Conservation (phyloP, 768 basidiomycete genomes). For the Tephrocybe sp. region DNA sequence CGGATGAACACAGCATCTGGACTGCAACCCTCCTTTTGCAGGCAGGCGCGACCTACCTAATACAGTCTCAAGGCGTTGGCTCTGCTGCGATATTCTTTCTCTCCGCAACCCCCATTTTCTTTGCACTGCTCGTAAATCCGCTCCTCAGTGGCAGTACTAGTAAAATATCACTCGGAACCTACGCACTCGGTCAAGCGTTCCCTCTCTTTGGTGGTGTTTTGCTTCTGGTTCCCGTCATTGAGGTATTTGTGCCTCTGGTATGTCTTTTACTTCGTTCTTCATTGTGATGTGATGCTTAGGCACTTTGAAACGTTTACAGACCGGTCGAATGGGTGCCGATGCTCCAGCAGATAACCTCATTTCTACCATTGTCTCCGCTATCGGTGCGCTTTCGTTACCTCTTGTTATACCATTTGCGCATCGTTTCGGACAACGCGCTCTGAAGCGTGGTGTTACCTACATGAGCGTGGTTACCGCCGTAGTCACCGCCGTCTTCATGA, state of each 20-base stretch:
- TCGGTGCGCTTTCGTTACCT: slow-evolving; percentile 58
- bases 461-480: slow-evolving; percentile 44
- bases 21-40: slow-evolving; percentile 61
- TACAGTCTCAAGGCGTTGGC: slow-evolving; percentile 71
- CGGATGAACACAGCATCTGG: slow-evolving; percentile 60
- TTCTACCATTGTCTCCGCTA: slow-evolving; percentile 64
- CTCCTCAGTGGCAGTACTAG: slow-evolving; percentile 25
- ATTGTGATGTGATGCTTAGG: background rate
- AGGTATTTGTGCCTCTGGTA: slow-evolving; percentile 90
- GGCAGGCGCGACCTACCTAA: slow-evolving; percentile 45
- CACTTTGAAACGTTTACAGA: slow-evolving; percentile 37
- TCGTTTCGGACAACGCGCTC: slow-evolving; percentile 48
- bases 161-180: slow-evolving; percentile 55
- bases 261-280: slow-evolving; percentile 19
- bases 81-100: slow-evolving; percentile 77
- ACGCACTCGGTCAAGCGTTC: slow-evolving; percentile 55
- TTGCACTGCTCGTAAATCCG: slow-evolving; percentile 53
- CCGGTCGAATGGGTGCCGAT: slow-evolving; percentile 77
- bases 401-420: slow-evolving; percentile 70
- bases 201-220: slow-evolving; percentile 59
- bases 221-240: slow-evolving; percentile 58
- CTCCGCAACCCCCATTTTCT: slow-evolving; percentile 51
- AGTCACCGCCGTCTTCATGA: slow-evolving; percentile 59
- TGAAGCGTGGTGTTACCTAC: slow-evolving; percentile 39
- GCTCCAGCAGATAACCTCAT: slow-evolving; percentile 90